Percentiles rank a stretch among this genome's conserved stretches.
These are phyloP conservation scores for Lactifluus echinatus DNA, from an alignment of 768 basidiomycete species.

Conservation along the genomic window DNA sequence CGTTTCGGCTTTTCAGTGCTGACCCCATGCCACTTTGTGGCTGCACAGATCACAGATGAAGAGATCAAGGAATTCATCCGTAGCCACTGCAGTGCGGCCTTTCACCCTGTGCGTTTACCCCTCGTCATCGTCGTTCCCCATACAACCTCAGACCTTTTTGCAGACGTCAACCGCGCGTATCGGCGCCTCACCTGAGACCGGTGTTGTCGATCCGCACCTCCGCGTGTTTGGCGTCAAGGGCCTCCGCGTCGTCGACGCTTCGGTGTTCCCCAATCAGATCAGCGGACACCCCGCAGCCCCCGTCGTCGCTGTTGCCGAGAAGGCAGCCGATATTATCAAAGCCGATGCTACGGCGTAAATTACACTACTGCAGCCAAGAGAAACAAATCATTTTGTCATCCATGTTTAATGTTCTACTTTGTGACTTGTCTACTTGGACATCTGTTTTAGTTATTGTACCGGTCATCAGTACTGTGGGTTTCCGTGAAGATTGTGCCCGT, in stretches of 20 bases:
- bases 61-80: conserved; percentile 19
- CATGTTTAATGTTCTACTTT: no score
- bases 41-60: conserved; percentile 15
- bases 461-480: no score
- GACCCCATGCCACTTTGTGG: background rate
- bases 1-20: background rate
- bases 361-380: no score
- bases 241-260: conserved; percentile 30
- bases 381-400: no score
- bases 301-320: conserved; percentile 14
- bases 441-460: no score
- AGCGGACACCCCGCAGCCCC: conserved; percentile 6
- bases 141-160: background rate
- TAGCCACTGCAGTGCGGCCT: background rate
- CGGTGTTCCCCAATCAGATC: conserved; percentile 16
- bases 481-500: no score
- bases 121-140: no score
- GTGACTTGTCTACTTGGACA: no score
- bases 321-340: conserved; percentile 11
- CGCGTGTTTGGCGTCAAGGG: conserved; percentile 37
- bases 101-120: conserved; percentile 29
- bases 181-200: conserved; percentile 18
- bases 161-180: conserved; percentile 17
- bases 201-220: conserved; percentile 35
- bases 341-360: background rate